phyloP scores from a whole-genome alignment of 371 early-diverging fungal genomes.

The Lichtheimia ornata region DNA sequence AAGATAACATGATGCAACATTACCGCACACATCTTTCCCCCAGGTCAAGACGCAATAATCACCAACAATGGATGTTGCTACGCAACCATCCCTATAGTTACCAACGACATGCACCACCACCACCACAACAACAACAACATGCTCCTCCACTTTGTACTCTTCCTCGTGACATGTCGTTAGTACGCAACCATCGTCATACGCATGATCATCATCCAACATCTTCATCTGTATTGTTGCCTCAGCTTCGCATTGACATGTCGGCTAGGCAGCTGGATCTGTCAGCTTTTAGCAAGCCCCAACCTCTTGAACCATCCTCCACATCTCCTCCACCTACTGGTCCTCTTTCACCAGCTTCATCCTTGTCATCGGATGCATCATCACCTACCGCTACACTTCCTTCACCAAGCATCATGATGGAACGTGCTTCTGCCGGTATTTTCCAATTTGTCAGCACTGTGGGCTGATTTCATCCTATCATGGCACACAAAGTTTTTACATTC shows the following conservation, averaged over 20 bases:
- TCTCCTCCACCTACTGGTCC: conserved; percentile 8
- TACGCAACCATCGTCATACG: neutral
- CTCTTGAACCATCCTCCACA: conserved; percentile 15
- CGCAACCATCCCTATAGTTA: neutral
- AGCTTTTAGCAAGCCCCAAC: conserved; percentile 10
- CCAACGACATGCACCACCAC: neutral
- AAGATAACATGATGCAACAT: conserved; percentile 90
- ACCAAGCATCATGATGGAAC: too few species aligned
- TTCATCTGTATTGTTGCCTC: conserved; percentile 8
- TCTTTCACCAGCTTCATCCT: conserved; percentile 6
- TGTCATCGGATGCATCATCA: neutral
- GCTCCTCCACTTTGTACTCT: conserved; percentile 1
- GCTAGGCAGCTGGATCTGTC: neutral
- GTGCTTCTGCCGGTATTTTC: too few species aligned
- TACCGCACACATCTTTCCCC: conserved; percentile 74
- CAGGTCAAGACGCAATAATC: conserved; percentile 49
- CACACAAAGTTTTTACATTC: too few species aligned
- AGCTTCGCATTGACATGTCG: conserved; percentile 1
- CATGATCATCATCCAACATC: neutral
- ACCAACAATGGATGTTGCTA: conserved; percentile 3
- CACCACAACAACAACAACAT: conserved; percentile 11
- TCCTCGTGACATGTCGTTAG: conserved; percentile 1
- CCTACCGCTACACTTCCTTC: conserved; percentile 1
- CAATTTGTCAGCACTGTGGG: too few species aligned
- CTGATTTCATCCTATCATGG: too few species aligned